Evolutionary conservation across 495 filamentous ascomycete species (phyloP).

Genomic region (Penicillium canariense): DNA sequence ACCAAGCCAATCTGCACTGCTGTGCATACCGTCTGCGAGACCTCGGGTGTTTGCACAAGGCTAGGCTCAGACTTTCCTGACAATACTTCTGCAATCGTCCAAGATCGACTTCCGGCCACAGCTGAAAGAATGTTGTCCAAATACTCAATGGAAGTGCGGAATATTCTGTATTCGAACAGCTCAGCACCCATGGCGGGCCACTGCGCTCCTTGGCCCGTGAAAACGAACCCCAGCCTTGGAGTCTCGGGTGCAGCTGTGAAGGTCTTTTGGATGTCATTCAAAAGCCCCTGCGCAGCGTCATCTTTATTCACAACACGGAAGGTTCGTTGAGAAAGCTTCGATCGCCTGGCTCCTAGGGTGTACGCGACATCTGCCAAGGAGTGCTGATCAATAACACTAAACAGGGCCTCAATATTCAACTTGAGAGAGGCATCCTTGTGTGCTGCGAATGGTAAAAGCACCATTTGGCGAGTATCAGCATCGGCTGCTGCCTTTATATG

Average conservation of each 20-base stretch:
- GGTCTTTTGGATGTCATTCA: too few relatives aligned
- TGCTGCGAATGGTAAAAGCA: neutral
- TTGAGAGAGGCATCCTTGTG: neutral
- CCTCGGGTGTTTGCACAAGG: neutral
- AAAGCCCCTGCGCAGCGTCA: too few relatives aligned
- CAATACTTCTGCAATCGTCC: neutral
- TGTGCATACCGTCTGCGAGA: neutral
- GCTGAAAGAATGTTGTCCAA: neutral
- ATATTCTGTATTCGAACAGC: neutral
- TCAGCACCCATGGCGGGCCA: slow-evolving; percentile 3
- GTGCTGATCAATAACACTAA: neutral
- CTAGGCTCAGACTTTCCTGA: neutral
- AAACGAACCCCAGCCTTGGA: neutral
- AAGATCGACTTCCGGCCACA: too few relatives aligned
- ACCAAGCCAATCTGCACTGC: slow-evolving; percentile 6
- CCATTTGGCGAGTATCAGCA: too few relatives aligned
- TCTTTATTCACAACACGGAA: neutral
- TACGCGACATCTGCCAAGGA: neutral
- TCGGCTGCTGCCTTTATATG: too few relatives aligned
- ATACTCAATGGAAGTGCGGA: neutral
- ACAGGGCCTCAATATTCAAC: neutral
- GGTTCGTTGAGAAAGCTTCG: neutral
- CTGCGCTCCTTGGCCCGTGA: slow-evolving; percentile 9
- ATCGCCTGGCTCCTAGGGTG: neutral
- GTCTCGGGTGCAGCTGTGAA: too few relatives aligned